phyloP scores from a whole-genome alignment of 2,329 filamentous ascomycete genomes.

The Sphaerulina musiva region DNA sequence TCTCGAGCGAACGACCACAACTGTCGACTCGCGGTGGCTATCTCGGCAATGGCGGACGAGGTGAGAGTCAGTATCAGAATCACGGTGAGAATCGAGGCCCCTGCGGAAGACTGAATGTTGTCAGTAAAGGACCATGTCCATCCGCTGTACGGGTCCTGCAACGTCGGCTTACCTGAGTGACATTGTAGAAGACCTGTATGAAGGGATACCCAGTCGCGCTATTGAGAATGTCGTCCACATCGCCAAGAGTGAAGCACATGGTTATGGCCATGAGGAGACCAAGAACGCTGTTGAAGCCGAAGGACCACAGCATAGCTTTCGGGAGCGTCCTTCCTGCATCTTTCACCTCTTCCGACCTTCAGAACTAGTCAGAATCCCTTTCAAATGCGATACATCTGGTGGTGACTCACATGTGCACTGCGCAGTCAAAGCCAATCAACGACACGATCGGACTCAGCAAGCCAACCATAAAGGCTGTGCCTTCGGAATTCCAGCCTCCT shows the following conservation, averaged over 20 bases:
- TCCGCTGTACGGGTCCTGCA: too few relatives aligned
- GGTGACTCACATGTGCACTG: constrained; percentile 22
- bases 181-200: constrained; percentile 32
- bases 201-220: constrained; percentile 31
- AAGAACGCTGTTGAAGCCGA: constrained; percentile 32
- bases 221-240: not conserved
- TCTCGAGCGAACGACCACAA: constrained; percentile 37
- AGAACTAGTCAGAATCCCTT: not conserved
- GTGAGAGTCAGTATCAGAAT: constrained; percentile 22
- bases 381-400: not conserved
- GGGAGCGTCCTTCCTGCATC: constrained; percentile 30
- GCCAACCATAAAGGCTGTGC: constrained; percentile 31
- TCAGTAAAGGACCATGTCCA: too few relatives aligned
- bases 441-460: constrained; percentile 30
- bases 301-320: constrained; percentile 26
- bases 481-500: constrained; percentile 36
- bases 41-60: constrained; percentile 23
- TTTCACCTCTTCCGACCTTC: constrained; percentile 24
- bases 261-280: constrained; percentile 29
- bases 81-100: constrained; percentile 28
- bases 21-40: constrained; percentile 27
- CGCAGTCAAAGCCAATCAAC: constrained; percentile 19
- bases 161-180: too few relatives aligned
- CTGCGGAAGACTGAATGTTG: too few relatives aligned
- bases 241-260: constrained; percentile 12